A percentile compares a stretch with the other conserved stretches of the same genome.
These are phyloP conservation scores for Botryotinia narcissicola DNA, from an alignment of 2,329 filamentous ascomycete species.

Conservation along the genomic window DNA sequence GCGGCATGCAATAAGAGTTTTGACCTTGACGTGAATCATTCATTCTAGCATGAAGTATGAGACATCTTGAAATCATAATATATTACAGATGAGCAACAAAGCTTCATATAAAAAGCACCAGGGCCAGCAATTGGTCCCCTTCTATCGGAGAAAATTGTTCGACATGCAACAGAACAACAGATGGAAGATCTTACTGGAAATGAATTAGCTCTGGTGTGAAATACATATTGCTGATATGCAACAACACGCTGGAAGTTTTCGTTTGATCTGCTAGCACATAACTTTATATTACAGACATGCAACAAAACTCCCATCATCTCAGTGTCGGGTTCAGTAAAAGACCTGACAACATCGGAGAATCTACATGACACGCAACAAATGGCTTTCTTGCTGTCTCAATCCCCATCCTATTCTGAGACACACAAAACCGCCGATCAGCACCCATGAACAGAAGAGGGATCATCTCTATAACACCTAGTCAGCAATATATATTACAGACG, in stretches of 20 bases:
- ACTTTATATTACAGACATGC: background rate
- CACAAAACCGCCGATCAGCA: no score
- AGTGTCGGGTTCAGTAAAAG: background rate
- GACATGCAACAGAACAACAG: background rate
- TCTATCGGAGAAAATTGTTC: background rate
- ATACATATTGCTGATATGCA: slow-evolving; percentile 1
- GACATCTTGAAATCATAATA: background rate
- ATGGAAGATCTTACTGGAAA: background rate
- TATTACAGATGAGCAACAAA: slow-evolving; percentile 3
- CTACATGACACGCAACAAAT: background rate
- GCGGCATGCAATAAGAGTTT: background rate
- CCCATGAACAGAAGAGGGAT: background rate
- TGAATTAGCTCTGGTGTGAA: background rate
- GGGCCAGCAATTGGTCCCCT: background rate
- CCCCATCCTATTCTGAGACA: background rate
- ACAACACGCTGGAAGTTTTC: background rate
- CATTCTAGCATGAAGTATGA: background rate
- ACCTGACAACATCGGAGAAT: background rate
- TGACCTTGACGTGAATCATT: background rate
- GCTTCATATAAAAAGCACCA: background rate
- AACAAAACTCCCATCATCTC: background rate
- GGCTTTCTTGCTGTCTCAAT: background rate
- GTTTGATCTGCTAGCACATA: background rate
- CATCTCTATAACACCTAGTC: background rate
- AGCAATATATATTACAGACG: slow-evolving; percentile 1